These are phyloP conservation scores for Gilbertella persicaria DNA, from an alignment of 371 early-diverging fungal genomes.

Conservation along the genomic window DNA sequence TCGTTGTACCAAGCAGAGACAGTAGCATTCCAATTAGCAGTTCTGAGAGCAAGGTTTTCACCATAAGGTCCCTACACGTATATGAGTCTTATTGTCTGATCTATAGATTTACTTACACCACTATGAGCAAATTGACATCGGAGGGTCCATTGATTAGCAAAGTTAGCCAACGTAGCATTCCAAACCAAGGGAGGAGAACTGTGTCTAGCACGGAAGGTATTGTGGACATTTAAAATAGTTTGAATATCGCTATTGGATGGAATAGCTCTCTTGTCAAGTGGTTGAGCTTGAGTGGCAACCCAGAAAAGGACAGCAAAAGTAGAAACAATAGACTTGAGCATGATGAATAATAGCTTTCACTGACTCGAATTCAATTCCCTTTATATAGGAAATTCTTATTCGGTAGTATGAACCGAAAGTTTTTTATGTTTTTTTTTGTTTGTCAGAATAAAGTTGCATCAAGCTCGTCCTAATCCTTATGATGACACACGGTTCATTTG, in stretches of 20 bases:
- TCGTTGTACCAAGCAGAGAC: slow-evolving; percentile 53
- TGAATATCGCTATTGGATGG: too few species aligned
- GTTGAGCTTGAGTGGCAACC: not conserved
- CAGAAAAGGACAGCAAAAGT: not conserved
- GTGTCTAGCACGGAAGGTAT: slow-evolving; percentile 46
- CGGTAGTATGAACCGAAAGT: too few species aligned
- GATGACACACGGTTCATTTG: too few species aligned
- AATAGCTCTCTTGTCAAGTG: not conserved
- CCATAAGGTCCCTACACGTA: slow-evolving; percentile 35
- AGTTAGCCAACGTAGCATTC: slow-evolving; percentile 36
- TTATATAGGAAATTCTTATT: too few species aligned
- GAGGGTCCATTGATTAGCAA: slow-evolving; percentile 45
- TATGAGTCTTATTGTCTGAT: slow-evolving; percentile 8
- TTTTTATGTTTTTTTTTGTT: too few species aligned
- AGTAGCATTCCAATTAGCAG: slow-evolving; percentile 27
- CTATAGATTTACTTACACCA: not conserved
- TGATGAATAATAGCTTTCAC: too few species aligned
- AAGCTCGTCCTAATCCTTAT: too few species aligned
- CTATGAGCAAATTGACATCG: slow-evolving; percentile 28
- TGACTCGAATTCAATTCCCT: too few species aligned
- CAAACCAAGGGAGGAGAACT: slow-evolving; percentile 44
- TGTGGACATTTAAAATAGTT: slow-evolving; percentile 40
- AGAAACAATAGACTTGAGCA: too few species aligned
- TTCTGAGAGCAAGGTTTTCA: slow-evolving; percentile 53
- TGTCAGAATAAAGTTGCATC: too few species aligned